These are phyloP conservation scores for Hydnum rufescens DNA, from an alignment of 768 basidiomycete genomes.

Conservation along the genomic window DNA sequence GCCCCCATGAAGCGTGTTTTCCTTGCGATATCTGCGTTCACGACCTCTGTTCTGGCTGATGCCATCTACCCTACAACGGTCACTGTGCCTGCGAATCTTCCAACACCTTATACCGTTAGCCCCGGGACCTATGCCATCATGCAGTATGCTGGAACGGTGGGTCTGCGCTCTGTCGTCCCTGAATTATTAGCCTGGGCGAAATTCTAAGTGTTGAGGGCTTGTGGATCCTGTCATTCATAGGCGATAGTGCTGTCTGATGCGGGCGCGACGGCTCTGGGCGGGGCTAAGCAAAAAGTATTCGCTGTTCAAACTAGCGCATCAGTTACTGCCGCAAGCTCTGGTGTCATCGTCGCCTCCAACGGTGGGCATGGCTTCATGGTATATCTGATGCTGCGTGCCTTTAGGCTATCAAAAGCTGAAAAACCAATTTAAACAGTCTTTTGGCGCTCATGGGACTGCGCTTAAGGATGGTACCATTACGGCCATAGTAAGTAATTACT, in stretches of 20 bases:
- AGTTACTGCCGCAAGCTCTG: background rate
- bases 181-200: background rate
- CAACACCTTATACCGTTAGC: background rate
- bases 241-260: background rate
- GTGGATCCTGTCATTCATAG: background rate
- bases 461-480: background rate
- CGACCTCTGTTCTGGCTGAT: background rate
- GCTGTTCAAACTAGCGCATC: background rate
- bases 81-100: background rate
- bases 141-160: background rate
- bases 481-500: background rate
- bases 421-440: background rate
- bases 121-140: background rate
- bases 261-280: background rate
- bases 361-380: background rate
- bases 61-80: background rate
- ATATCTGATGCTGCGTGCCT: background rate
- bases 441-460: background rate
- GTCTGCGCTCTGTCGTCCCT: background rate
- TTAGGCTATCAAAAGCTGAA: background rate
- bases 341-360: background rate
- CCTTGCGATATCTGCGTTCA: too few relatives aligned
- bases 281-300: too few relatives aligned
- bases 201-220: background rate
- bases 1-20: too few relatives aligned